phyloP scores from a whole-genome alignment of 106 monocot species.

The Dioscorea dumetorum region DNA sequence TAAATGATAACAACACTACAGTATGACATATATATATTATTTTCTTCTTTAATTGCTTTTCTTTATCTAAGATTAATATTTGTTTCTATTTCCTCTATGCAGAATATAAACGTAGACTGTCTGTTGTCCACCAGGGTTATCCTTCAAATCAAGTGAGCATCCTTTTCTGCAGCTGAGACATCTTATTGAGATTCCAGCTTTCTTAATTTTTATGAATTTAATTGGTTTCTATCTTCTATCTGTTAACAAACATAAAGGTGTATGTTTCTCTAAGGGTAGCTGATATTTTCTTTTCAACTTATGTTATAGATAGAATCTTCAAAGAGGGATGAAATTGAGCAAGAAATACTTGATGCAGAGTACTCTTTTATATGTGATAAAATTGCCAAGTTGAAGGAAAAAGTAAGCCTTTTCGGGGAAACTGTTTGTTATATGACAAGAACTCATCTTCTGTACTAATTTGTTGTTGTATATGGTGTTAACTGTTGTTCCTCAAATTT shows the following conservation, averaged over 20 bases:
- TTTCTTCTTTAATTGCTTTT: neutral
- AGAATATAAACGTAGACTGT: conserved; percentile 46
- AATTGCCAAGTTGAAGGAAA: conserved; percentile 54
- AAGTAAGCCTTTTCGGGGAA: conserved; percentile 15
- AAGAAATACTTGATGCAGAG: conserved; percentile 75
- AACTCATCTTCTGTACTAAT: too few relatives aligned
- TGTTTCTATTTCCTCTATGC: conserved; percentile 7
- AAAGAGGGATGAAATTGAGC: conserved; percentile 40
- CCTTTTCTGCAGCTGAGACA: too few relatives aligned
- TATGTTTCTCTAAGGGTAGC: too few relatives aligned
- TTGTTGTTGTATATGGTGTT: too few relatives aligned
- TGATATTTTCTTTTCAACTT: neutral
- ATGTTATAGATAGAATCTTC: conserved; percentile 30
- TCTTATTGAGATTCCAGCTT: conserved; percentile 17
- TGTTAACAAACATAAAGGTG: too few relatives aligned
- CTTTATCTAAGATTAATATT: neutral
- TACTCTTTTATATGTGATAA: conserved; percentile 64
- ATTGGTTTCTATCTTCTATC: conserved; percentile 1
- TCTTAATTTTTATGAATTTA: conserved; percentile 4
- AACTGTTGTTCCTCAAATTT: too few relatives aligned
- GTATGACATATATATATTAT: too few relatives aligned
- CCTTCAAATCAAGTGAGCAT: conserved; percentile 11
- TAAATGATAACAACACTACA: too few relatives aligned
- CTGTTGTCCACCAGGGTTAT: conserved; percentile 24
- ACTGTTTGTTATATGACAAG: too few relatives aligned